Percentiles rank a stretch among this genome's conserved stretches.
Evolutionary conservation across 192 early-diverging fungal species (phyloP).

Genomic region (Podila clonocystis): DNA sequence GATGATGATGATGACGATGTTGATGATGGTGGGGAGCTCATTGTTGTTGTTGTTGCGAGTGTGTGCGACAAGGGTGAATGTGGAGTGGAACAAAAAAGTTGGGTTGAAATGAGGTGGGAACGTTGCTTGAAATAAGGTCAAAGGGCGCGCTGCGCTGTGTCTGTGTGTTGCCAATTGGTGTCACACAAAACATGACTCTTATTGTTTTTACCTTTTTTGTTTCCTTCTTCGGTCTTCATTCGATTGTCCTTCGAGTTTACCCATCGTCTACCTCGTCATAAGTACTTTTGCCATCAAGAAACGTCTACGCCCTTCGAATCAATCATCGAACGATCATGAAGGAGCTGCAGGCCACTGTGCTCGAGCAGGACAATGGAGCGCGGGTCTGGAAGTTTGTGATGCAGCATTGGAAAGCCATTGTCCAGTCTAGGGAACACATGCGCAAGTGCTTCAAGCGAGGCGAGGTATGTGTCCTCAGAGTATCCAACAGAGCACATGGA

Average conservation of each 20-base stretch:
- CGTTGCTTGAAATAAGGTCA: too few relatives aligned
- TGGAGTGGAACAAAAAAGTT: background rate
- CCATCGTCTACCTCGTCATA: too few relatives aligned
- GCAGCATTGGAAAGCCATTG: conserved; percentile 31
- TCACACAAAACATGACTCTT: too few relatives aligned
- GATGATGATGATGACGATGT: background rate
- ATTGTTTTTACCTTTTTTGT: too few relatives aligned
- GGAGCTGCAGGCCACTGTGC: conserved; percentile 15
- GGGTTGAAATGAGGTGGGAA: too few relatives aligned
- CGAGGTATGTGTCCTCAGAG: conserved; percentile 16
- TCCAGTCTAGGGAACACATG: conserved; percentile 48
- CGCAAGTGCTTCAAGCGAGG: conserved; percentile 46
- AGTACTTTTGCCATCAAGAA: too few relatives aligned
- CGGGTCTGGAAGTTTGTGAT: conserved; percentile 47
- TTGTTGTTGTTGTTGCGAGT: background rate
- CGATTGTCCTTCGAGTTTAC: too few relatives aligned
- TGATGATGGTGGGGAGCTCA: conserved; percentile 9
- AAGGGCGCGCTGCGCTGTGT: too few relatives aligned
- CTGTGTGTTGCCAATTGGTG: too few relatives aligned
- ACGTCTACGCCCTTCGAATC: too few relatives aligned
- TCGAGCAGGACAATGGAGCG: conserved; percentile 29
- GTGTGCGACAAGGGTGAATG: background rate
- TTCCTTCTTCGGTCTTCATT: too few relatives aligned
- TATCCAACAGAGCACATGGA: background rate
- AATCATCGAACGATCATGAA: conserved; percentile 12